Conservation (phyloP, 2,329 filamentous ascomycete species). For the Chaetothyriales sp. region DNA sequence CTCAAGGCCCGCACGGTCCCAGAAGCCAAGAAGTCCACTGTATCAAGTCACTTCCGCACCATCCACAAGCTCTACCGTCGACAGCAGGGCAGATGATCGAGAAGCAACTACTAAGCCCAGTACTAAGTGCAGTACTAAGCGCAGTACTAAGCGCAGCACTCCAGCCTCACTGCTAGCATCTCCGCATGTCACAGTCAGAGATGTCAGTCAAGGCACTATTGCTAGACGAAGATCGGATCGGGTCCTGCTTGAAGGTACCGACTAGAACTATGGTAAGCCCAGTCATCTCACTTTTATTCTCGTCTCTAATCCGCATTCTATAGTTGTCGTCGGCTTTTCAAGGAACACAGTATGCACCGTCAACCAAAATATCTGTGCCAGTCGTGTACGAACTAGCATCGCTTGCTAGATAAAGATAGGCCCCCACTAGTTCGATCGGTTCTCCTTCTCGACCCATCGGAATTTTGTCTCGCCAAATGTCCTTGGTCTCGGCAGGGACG, state of each 20-base stretch:
- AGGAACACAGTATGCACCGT: slow-evolving; percentile 55
- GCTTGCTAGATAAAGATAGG: slow-evolving; percentile 66
- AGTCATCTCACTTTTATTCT: background rate
- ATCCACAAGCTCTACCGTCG: background rate
- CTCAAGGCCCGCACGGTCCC: background rate
- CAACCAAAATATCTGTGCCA: slow-evolving; percentile 58
- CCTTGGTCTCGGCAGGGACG: slow-evolving; percentile 51
- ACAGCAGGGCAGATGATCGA: background rate
- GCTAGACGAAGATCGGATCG: slow-evolving; percentile 8
- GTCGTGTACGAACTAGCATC: slow-evolving; percentile 77
- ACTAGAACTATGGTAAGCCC: background rate
- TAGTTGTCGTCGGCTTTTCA: slow-evolving; percentile 18
- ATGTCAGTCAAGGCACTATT: slow-evolving; percentile 10
- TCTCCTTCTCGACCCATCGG: slow-evolving; percentile 66
- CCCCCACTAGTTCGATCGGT: slow-evolving; percentile 64
- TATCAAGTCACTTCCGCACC: background rate
- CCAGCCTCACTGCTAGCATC: background rate
- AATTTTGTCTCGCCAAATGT: slow-evolving; percentile 63
- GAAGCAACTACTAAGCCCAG: background rate
- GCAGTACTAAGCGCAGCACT: background rate
- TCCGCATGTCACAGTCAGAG: slow-evolving; percentile 7
- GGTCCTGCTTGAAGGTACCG: too few species aligned
- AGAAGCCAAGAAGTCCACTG: background rate
- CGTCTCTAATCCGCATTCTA: background rate
- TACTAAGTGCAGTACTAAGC: background rate